Base-by-base conservation (phyloP, 768 basidiomycete genomes). In the Calvatia gigantea region DNA sequence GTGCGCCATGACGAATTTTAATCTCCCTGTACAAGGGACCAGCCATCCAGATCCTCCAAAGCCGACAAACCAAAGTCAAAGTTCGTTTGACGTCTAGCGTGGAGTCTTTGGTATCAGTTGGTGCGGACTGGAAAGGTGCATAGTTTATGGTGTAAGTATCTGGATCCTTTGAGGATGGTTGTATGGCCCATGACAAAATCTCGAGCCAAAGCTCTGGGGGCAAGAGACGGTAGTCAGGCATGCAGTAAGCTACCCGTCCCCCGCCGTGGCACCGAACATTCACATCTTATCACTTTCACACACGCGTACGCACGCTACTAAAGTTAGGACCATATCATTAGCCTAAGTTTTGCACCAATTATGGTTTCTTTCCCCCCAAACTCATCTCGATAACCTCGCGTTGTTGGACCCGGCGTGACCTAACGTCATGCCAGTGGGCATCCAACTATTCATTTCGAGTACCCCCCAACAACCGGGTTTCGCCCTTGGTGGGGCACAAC, bases 191-290 rank as follows among this genome's bases (percentile, higher is more conserved):
- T 50, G 70, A 68, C 46, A 86, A 73, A 15, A 86, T 74, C 44
- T 75, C 63, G 11, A 81, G 65, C 83, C 81, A 84, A 27, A 85
- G 61, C 60, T 86, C 84, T 17, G 75, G 67, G 7, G 83, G 83
- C 19, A 84, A 67, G 9, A 50, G 44, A 15, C 57, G 56, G 56
- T 70, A 64, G 57, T 60, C 46, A 4, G 59, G 57, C 60, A 60
- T 63, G 33, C n/a, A 47, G 8, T 25, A 28, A 9, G 27, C 23
- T 33, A 31, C 9, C 8, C 17, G 6, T 28, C 14, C 11, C 46
- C 9, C 12, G n/a, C 19, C 41, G 15, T 21, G 31, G 32, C 31
- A 12, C 5, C 6, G 33, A 21, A 47, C 15, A 15, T 17, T n/a
- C n/a, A n/a, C n/a, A 33, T 33, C 56, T 57, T 35, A 57, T 53